Evolutionary conservation across 805 yeast genomes (phyloP).

Genomic region (Torulaspora maleeae): DNA sequence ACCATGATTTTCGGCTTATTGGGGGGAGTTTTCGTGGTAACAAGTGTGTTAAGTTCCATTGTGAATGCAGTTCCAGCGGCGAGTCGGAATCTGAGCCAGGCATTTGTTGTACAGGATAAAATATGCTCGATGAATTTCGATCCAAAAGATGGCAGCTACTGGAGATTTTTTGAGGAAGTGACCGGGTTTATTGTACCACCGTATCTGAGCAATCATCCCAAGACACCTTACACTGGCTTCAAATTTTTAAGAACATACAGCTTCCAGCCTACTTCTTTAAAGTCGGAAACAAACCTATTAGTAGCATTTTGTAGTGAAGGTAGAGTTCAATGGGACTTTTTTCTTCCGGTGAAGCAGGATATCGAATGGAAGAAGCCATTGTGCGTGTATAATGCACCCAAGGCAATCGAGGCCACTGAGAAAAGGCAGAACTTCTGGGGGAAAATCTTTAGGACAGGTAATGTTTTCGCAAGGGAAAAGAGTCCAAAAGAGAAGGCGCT

Average conservation of each 20-base stretch:
- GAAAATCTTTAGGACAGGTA: neutral
- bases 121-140: conserved; percentile 22
- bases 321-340: conserved; percentile 40
- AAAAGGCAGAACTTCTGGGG: neutral
- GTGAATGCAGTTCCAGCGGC: neutral
- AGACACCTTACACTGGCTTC: conserved; percentile 50
- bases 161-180: conserved; percentile 14
- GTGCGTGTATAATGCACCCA: conserved; percentile 33
- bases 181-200: conserved; percentile 28
- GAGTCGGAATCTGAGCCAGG: conserved; percentile 1
- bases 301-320: conserved; percentile 54
- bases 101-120: conserved; percentile 20
- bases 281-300: conserved; percentile 40
- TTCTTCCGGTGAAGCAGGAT: conserved; percentile 36
- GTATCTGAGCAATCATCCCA: conserved; percentile 28
- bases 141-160: conserved; percentile 17
- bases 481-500: conserved; percentile 13
- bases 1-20: neutral
- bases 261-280: conserved; percentile 38
- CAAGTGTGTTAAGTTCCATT: neutral
- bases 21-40: neutral
- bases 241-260: conserved; percentile 48
- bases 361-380: conserved; percentile 48
- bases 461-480: neutral
- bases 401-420: neutral